phyloP scores from a whole-genome alignment of 2,329 filamentous ascomycete genomes.

The Trichoderma polysporum region DNA sequence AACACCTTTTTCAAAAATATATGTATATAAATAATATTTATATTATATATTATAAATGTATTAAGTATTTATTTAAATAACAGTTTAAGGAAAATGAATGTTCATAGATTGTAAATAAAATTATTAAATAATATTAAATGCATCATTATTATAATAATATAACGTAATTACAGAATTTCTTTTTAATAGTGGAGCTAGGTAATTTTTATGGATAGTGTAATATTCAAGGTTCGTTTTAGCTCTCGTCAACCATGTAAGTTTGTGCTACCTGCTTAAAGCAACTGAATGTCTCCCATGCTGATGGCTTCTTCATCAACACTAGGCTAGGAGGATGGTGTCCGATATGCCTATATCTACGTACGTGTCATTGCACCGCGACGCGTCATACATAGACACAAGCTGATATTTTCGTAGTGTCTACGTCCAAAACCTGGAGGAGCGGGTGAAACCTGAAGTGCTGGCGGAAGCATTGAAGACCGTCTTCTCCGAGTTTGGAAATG shows the following conservation, averaged over 20 bases:
- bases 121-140: neutral
- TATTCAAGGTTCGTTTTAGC: neutral
- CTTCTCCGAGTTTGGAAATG: conserved; percentile 84
- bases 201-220: neutral
- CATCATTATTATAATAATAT: neutral
- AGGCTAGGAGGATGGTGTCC: conserved; percentile 8
- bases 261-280: neutral
- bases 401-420: conserved; percentile 56
- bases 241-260: neutral
- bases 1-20: no score
- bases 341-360: conserved; percentile 60
- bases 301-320: conserved; percentile 5
- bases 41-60: no score
- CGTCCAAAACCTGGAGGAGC: conserved; percentile 86
- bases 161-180: no score
- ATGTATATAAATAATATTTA: no score
- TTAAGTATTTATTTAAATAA: no score
- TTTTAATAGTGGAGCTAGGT: neutral
- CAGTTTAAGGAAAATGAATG: no score
- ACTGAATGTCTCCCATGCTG: neutral
- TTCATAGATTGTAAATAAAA: no score
- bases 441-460: conserved; percentile 77
- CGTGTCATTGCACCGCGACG: conserved; percentile 74
- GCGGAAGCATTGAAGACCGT: conserved; percentile 71
- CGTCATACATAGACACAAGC: conserved; percentile 40